Base-by-base conservation (phyloP, 352 stramenopile genomes). In the Phytophthora meadii region DNA sequence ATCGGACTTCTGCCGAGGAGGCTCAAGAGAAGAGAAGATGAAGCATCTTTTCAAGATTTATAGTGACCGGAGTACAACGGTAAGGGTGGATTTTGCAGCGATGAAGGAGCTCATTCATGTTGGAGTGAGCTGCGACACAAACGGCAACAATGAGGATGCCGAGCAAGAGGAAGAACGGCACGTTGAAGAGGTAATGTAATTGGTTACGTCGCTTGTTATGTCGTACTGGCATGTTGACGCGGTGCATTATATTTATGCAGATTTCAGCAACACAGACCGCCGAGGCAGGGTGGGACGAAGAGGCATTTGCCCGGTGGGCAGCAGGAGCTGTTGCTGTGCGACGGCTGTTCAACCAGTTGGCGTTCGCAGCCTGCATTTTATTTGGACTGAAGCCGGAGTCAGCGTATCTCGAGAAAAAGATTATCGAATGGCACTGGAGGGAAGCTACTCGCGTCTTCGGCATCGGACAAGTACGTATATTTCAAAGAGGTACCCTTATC, bases 381-480 rank as follows among this genome's bases (percentile, higher is more conserved):
- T 92, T 95, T 65, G 83, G 80, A 6, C 73, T 95, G 44, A 93
- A 91, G 44, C 88, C 88, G 0, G 76, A 92, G 32, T 83, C 84
- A 1, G 72, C 74, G 2, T 70, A 76, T 9, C 54, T 93, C 14
- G 88, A 96, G 62, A 82, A 87, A 14, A 72, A 72, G 12, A 94
- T 93, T 54, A 76, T 92, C 11, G 78, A 86, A 28, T 90, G 79
- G 77, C 80, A 93, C 37, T 96, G 88, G 88, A 66, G 68, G 1
- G 75, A 90, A 57, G 70, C 76, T 5, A 79, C 79, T 2, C 44
- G 74, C 24, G 65, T 54, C 1, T 74, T 89, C 46, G 59, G 54
- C 30, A 77, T 89, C 12, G 83, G 81, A 32, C 75, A 91, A 77
- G 78, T 89, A 71, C 44, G 67, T 55, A 30, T 24, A 24, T 54